Evolutionary conservation across 805 yeast species (phyloP).

Genomic region (Cyberlindnera samutprakarnensis): DNA sequence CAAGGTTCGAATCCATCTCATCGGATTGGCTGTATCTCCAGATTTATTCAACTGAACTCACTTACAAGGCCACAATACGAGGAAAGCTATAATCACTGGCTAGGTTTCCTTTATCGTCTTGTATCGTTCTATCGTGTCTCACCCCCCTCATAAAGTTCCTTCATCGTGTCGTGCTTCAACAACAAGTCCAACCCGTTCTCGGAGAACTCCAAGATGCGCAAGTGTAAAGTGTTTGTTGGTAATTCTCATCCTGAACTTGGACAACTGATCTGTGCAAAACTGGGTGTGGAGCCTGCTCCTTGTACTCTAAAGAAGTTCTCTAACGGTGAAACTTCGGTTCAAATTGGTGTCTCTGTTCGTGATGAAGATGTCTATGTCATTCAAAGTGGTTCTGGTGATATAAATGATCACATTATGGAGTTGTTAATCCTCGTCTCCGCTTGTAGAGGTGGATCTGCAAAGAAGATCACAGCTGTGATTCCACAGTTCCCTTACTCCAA

Average conservation of each 20-base stretch:
- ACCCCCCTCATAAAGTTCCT: no score
- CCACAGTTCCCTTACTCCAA: constrained; percentile 98
- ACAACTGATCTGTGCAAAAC: constrained; percentile 74
- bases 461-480: constrained; percentile 88
- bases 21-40: no score
- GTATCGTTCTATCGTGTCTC: no score
- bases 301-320: constrained; percentile 87
- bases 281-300: constrained; percentile 93
- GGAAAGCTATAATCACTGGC: no score
- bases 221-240: constrained; percentile 95
- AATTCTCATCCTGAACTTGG: constrained; percentile 96
- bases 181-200: background rate
- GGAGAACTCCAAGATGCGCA: constrained; percentile 56
- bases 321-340: constrained; percentile 96
- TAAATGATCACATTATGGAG: constrained; percentile 96
- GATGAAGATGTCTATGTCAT: constrained; percentile 95
- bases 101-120: no score
- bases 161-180: background rate
- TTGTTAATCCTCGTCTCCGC: constrained; percentile 87
- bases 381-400: constrained; percentile 81
- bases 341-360: constrained; percentile 88
- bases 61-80: no score
- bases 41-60: no score
- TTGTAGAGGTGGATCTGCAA: constrained; percentile 97
- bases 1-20: no score